A percentile compares a stretch with the other conserved stretches of the same genome.
Evolutionary conservation across 768 basidiomycete species (phyloP).

Genomic region (Dacryopinax primogenitus): DNA sequence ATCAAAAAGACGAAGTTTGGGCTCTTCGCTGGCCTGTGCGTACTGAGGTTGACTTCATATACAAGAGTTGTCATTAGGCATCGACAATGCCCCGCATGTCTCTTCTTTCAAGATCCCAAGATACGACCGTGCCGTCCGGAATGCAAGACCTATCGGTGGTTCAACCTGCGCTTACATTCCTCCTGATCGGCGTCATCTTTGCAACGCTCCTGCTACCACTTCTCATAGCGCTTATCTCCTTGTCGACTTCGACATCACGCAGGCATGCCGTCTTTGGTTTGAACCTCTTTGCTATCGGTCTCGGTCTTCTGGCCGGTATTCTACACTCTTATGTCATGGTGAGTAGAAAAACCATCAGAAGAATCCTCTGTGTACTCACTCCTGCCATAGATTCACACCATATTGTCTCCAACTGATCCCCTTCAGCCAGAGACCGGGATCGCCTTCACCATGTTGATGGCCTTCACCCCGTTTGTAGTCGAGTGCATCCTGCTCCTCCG

Average conservation of each 20-base stretch:
- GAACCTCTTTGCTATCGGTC: constrained; percentile 24
- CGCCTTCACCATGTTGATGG: constrained; percentile 20
- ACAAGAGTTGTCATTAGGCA: not conserved
- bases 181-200: constrained; percentile 27
- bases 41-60: not conserved
- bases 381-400: constrained; percentile 12
- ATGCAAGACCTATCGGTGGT: constrained; percentile 24
- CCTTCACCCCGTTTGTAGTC: constrained; percentile 27
- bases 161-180: constrained; percentile 19
- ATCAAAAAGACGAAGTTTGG: not conserved
- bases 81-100: not conserved
- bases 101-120: not conserved
- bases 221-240: constrained; percentile 26
- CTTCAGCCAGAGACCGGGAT: constrained; percentile 10
- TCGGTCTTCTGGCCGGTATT: constrained; percentile 20
- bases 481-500: constrained; percentile 32
- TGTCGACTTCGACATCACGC: constrained; percentile 24
- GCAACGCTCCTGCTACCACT: constrained; percentile 27
- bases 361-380: constrained; percentile 14
- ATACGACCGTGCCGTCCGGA: constrained; percentile 21
- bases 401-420: not conserved
- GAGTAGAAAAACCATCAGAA: constrained; percentile 16
- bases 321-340: constrained; percentile 19
- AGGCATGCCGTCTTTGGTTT: constrained; percentile 26
- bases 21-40: not conserved